Evolutionary conservation across 805 yeast species (phyloP), one percentile per base, ranked within the genome.

Genomic region (Ogataea neopini): DNA sequence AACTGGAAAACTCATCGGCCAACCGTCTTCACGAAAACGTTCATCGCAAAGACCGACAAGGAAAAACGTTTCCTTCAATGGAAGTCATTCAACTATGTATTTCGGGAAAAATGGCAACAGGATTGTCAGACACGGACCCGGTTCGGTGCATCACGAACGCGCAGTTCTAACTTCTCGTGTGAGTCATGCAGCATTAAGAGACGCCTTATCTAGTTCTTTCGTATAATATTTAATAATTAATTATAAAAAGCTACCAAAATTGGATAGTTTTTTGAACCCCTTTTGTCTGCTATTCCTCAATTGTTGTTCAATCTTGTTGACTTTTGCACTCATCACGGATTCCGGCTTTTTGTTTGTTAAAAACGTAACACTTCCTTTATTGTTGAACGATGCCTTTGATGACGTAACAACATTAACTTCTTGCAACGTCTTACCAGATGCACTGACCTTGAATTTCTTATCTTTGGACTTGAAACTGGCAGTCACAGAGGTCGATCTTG

Each of bases 131-230:
- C 80, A 77, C 53, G 81, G 81, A 0, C 66, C 66, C 18, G 66
- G 69, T 3, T 69, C 76, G 1, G 61, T 59, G 4, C 64, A 71
- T 48, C 64, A 65, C 43, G 53, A 57, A 15, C 63, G 57, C 32
- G 72, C 73, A 6, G 71, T 67, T 17, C 40, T 63, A n/a, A 61
- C 61, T 35, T 63, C 74, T 10, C 64, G 73, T 38, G 70, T 77
- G 23, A 76, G 79, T 49, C 77, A 71, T 53, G 67, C 71, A n/a
- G 75, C 79, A 1, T 57, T 77, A 15, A 59, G 70, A 47, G 81
- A 77, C 33, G 82, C 82, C 2, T 60, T 77, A 25, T 58, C 60
- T 38, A 49, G 52, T 44, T 56, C 58, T 6, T 57, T 64, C 41
- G 19, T 44, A 23, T 23, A 40, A 42, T 15, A 22, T 22, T 14